A percentile compares a stretch with the other conserved stretches of the same genome.
Evolutionary conservation across 495 filamentous ascomycete genomes (phyloP).

Genomic region (Annulohypoxylon moriforme): DNA sequence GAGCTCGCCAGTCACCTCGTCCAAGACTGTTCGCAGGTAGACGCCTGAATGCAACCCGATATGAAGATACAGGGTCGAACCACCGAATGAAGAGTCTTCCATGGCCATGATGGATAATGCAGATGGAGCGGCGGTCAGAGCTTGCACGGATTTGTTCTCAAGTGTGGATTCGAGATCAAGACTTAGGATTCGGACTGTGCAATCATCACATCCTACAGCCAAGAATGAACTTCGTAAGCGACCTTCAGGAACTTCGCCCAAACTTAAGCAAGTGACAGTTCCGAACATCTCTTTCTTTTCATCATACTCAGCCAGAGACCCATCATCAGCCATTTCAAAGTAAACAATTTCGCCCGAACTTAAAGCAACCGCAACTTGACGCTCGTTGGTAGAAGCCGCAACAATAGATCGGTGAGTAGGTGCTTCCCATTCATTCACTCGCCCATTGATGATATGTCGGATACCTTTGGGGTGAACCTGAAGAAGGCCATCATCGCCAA

Average conservation of each 20-base stretch:
- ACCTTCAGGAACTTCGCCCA: slow-evolving; percentile 94
- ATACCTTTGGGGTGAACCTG: slow-evolving; percentile 97
- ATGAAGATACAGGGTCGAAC: slow-evolving; percentile 88
- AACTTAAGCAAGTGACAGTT: slow-evolving; percentile 91
- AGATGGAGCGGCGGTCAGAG: slow-evolving; percentile 88
- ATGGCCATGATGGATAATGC: slow-evolving; percentile 93
- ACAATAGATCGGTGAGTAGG: slow-evolving; percentile 95
- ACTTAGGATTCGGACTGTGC: slow-evolving; percentile 90
- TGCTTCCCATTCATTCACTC: slow-evolving; percentile 93
- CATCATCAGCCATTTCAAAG: slow-evolving; percentile 95
- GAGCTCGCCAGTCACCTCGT: slow-evolving; percentile 93
- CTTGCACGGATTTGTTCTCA: slow-evolving; percentile 93
- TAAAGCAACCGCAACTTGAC: slow-evolving; percentile 91
- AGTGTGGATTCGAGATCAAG: slow-evolving; percentile 90
- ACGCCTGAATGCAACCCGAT: slow-evolving; percentile 96
- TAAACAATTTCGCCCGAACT: slow-evolving; percentile 97
- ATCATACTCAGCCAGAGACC: slow-evolving; percentile 90
- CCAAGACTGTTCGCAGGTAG: slow-evolving; percentile 91
- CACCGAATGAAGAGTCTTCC: slow-evolving; percentile 80
- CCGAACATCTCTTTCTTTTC: slow-evolving; percentile 95
- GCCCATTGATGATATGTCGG: slow-evolving; percentile 83
- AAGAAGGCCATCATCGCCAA: slow-evolving; percentile 91
- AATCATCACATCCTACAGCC: slow-evolving; percentile 96
- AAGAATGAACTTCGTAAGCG: slow-evolving; percentile 86
- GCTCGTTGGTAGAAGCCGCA: slow-evolving; percentile 92